Evolutionary conservation across 495 filamentous ascomycete genomes (phyloP).

Genomic region (Aspergillus sparsus): DNA sequence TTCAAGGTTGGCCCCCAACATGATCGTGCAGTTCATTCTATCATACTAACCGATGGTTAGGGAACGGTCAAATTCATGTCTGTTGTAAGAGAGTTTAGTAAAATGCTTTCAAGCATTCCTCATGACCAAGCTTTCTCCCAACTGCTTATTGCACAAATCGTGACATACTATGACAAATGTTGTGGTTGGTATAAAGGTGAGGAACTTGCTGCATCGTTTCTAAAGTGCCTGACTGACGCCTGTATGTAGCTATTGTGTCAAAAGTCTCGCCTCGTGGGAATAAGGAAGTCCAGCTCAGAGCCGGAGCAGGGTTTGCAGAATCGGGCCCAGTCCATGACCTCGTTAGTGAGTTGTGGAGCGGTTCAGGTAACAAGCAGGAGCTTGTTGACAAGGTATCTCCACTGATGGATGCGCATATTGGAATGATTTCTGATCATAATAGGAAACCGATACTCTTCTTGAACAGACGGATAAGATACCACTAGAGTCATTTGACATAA

Average conservation of each 20-base stretch:
- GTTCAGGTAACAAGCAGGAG: conserved; percentile 34
- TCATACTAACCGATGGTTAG: conserved; percentile 25
- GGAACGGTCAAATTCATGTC: conserved; percentile 88
- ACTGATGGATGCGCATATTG: background rate
- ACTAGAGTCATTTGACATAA: conserved; percentile 75
- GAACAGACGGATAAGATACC: conserved; percentile 60
- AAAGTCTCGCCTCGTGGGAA: conserved; percentile 41
- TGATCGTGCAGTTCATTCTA: background rate
- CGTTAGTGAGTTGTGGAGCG: conserved; percentile 63
- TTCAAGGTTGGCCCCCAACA: conserved; percentile 60
- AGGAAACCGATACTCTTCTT: conserved; percentile 71
- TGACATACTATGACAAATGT: conserved; percentile 88
- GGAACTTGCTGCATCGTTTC: background rate
- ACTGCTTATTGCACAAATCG: conserved; percentile 85
- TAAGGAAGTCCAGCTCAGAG: conserved; percentile 58
- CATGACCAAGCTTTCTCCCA: conserved; percentile 95
- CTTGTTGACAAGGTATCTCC: conserved; percentile 44
- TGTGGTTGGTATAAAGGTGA: conserved; percentile 81
- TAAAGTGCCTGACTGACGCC: conserved; percentile 6
- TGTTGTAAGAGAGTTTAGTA: conserved; percentile 85
- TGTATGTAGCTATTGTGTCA: conserved; percentile 41
- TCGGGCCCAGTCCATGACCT: conserved; percentile 66
- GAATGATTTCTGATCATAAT: conserved; percentile 5
- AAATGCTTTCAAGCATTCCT: conserved; percentile 91
- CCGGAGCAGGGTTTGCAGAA: conserved; percentile 71